These are phyloP conservation scores for Nothophaeocryptopus gaeumannii DNA, from an alignment of 2,329 filamentous ascomycete genomes.

Conservation along the genomic window DNA sequence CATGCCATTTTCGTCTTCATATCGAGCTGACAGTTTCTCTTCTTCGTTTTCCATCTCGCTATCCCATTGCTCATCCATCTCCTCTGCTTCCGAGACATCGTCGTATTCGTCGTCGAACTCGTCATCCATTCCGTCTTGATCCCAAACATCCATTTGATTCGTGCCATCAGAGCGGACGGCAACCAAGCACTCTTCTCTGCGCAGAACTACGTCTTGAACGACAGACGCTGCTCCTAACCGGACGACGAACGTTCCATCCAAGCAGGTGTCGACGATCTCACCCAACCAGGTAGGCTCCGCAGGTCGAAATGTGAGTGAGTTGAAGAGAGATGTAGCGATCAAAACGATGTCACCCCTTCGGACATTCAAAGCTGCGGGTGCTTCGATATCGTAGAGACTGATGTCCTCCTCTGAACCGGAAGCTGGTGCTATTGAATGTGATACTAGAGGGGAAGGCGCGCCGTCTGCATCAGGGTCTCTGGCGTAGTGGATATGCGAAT, in stretches of 20 bases:
- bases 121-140: conserved; percentile 41
- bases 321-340: conserved; percentile 28
- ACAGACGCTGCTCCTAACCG: conserved; percentile 51
- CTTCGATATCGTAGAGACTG: conserved; percentile 58
- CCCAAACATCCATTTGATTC: conserved; percentile 23
- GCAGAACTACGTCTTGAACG: conserved; percentile 51
- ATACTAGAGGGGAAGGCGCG: conserved; percentile 31
- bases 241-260: conserved; percentile 54
- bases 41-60: conserved; percentile 31
- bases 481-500: conserved; percentile 57
- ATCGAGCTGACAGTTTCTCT: conserved; percentile 24
- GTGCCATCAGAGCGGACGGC: conserved; percentile 42
- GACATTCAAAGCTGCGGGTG: conserved; percentile 49
- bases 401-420: conserved; percentile 46
- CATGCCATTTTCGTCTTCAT: conserved; percentile 46
- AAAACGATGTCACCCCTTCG: conserved; percentile 55
- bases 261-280: conserved; percentile 53
- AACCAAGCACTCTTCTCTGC: conserved; percentile 49
- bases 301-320: not conserved
- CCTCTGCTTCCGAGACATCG: conserved; percentile 31
- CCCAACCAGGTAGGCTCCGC: conserved; percentile 52
- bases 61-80: conserved; percentile 29
- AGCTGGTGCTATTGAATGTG: conserved; percentile 19
- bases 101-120: conserved; percentile 29
- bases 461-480: conserved; percentile 46